Conservation (phyloP, 2,329 filamentous ascomycete genomes). For the Zymoseptoria brevis region DNA sequence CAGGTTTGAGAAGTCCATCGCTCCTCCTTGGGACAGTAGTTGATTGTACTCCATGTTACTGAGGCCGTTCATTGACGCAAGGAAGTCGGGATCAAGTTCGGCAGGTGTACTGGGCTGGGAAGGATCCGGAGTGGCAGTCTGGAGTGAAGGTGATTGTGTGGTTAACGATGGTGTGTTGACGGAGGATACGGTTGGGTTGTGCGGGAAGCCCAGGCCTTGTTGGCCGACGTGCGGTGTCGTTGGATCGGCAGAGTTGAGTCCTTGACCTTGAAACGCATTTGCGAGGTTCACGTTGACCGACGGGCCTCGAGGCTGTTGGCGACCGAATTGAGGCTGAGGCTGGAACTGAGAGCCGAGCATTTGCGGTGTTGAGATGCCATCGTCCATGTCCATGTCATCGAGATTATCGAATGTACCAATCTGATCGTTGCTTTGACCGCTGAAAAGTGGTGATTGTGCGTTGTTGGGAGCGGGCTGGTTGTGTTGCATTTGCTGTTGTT, state of each 20-base stretch:
- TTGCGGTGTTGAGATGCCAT: slow-evolving; percentile 56
- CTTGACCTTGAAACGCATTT: slow-evolving; percentile 59
- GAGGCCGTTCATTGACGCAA: slow-evolving; percentile 32
- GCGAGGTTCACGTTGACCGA: slow-evolving; percentile 76
- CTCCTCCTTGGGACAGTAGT: slow-evolving; percentile 32
- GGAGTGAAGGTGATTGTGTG: slow-evolving; percentile 60
- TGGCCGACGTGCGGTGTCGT: slow-evolving; percentile 69
- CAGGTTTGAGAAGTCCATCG: slow-evolving; percentile 26
- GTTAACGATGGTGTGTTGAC: slow-evolving; percentile 91
- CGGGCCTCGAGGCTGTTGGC: slow-evolving; percentile 51
- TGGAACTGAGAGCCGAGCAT: slow-evolving; percentile 35
- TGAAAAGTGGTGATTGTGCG: slow-evolving; percentile 26
- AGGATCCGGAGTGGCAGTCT: slow-evolving; percentile 55
- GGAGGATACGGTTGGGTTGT: slow-evolving; percentile 93
- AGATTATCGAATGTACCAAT: slow-evolving; percentile 48
- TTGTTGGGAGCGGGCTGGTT: slow-evolving; percentile 9
- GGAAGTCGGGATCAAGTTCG: slow-evolving; percentile 54
- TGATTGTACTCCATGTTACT: slow-evolving; percentile 26
- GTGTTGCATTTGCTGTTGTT: slow-evolving; percentile 12
- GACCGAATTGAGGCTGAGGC: slow-evolving; percentile 45
- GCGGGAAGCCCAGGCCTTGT: slow-evolving; percentile 63
- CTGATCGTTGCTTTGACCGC: slow-evolving; percentile 25
- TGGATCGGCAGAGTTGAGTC: slow-evolving; percentile 75
- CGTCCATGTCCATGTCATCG: slow-evolving; percentile 97
- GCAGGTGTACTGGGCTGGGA: slow-evolving; percentile 62